These are phyloP conservation scores for Blastocystis sp. DNA, from an alignment of 352 stramenopile genomes.

Conservation along the genomic window DNA sequence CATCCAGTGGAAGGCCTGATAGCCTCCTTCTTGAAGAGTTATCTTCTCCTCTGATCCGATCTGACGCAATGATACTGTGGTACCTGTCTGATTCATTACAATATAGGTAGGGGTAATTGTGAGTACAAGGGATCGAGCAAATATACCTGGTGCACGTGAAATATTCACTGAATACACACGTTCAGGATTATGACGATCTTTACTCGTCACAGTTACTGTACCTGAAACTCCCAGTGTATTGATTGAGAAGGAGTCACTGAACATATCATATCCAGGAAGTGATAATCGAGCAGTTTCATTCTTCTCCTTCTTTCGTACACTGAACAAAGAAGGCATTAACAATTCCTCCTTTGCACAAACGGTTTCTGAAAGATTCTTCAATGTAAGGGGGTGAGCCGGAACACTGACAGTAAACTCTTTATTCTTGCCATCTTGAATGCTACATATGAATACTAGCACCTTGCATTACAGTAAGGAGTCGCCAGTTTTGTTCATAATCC, in stretches of 20 bases:
- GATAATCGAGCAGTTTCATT: slow-evolving; percentile 15
- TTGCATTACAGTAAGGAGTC: background rate
- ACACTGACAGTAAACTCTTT: background rate
- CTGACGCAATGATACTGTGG: background rate
- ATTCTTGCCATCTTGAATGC: slow-evolving; percentile 2
- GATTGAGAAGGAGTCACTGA: slow-evolving; percentile 28
- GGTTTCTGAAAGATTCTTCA: slow-evolving; percentile 41
- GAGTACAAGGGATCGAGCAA: slow-evolving; percentile 26
- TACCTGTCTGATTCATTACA: slow-evolving; percentile 23
- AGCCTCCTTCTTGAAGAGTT: background rate
- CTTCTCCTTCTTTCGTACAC: slow-evolving; percentile 62
- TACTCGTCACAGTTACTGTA: background rate
- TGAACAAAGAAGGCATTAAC: slow-evolving; percentile 27
- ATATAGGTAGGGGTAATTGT: slow-evolving; percentile 22
- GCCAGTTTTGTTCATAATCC: slow-evolving; percentile 48
- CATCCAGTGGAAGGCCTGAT: slow-evolving; percentile 33
- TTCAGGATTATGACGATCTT: slow-evolving; percentile 6
- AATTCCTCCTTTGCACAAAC: slow-evolving; percentile 42
- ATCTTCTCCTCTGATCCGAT: background rate
- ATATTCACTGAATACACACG: slow-evolving; percentile 4
- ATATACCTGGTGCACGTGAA: slow-evolving; percentile 24
- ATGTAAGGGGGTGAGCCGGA: background rate
- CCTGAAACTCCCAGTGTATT: slow-evolving; percentile 35
- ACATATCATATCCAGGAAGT: slow-evolving; percentile 15
- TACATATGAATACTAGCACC: background rate